Base-by-base conservation (phyloP, 2,329 filamentous ascomycete genomes). In the Grosmannia penicillata region DNA sequence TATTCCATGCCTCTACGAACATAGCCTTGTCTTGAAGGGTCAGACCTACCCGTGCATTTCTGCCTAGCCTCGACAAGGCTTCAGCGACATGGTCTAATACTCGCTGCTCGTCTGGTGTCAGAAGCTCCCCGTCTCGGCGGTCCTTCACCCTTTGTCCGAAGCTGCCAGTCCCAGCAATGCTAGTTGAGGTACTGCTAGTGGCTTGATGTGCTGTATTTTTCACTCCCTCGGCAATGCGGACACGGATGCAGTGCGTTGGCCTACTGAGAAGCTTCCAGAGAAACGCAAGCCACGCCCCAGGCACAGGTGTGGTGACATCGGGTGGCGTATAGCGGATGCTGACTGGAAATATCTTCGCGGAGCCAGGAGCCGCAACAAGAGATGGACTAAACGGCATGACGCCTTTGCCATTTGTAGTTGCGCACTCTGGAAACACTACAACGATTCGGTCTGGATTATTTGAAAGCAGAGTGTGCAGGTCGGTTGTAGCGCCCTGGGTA, bases 391-490 rank as follows among this genome's bases (percentile, higher is more conserved):
- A 74, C 2, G 85, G 82, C 11, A 98, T 61, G 45, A 96, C 87
- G 5, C 81, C 91, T 48, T 83, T 79, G 45, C 89, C 89, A 53
- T 98, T 98, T 32, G 85, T 94, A 1, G 91, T 93, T 5, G 82
- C 91, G 58, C 82, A 89, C 61, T 98, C 91, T 11, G 91, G 89
- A 56, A 96, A 95, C 2, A 94, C 75, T 44, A 79, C 85, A 45
- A 96, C 72, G 42, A 84, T 73, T 33, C 85, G 76, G 41, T 72
- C 68, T 0, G 85, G 85, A 53, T 93, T 72, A 41, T 70, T 64
- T 24, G 65, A 59, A 10, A 86, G 54, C 5, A 96, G 67, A 1
- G 70, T 65, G 18, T 65, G 61, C 32, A 87, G 54, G 43, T 77
- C 72, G 21, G 77, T 72, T 25, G 84, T 60, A 4, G 10, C 24